Conservation (phyloP, 257 asterid genomes). For the Nicotiana tomentosiformis region DNA sequence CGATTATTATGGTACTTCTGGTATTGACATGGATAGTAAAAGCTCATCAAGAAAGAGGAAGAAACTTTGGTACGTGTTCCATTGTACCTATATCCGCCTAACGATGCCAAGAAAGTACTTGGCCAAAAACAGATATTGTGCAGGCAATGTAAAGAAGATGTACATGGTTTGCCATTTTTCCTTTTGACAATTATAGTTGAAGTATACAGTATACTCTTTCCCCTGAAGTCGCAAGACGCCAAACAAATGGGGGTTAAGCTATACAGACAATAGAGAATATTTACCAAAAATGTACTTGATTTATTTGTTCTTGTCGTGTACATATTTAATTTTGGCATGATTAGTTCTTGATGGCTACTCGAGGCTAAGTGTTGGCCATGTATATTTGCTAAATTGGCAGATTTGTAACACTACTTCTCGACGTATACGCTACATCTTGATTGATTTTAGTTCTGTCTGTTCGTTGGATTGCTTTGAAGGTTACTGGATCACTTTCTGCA, state of each 20-base stretch:
- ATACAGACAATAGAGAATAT: neutral
- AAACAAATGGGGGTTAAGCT: neutral
- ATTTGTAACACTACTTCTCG: neutral
- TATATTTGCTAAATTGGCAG: neutral
- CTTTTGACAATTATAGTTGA: neutral
- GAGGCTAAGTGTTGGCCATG: neutral
- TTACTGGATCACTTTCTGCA: no score
- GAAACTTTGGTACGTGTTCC: conserved; percentile 24
- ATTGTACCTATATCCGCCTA: conserved; percentile 15
- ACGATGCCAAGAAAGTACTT: neutral
- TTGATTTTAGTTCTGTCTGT: neutral
- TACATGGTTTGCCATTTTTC: neutral
- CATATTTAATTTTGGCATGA: neutral
- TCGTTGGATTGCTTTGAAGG: neutral
- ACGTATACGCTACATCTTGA: neutral
- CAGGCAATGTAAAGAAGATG: neutral
- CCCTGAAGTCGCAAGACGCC: conserved; percentile 11
- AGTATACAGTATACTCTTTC: neutral
- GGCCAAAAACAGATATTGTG: neutral
- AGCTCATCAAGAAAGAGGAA: conserved; percentile 33
- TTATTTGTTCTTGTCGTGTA: neutral
- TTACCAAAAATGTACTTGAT: neutral
- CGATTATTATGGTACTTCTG: conserved; percentile 35
- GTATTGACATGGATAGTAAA: conserved; percentile 34
- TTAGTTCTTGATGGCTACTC: neutral